Conservation (phyloP, 1,139 yeast species). For the Yamadazyma spencermartinsiae region DNA sequence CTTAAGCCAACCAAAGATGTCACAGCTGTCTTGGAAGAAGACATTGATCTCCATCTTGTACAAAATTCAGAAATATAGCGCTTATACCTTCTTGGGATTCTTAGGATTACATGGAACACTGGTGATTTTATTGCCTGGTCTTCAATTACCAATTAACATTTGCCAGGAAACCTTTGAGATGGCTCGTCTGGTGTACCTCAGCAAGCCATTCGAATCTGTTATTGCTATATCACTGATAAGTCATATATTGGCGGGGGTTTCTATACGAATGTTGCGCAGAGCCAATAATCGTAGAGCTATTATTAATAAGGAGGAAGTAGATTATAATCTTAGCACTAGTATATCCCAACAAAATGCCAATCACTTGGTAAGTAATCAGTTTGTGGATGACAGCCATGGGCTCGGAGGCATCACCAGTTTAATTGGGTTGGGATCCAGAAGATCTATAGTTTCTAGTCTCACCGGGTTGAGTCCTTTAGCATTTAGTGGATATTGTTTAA, state of each 20-base stretch:
- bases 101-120: constrained; percentile 58
- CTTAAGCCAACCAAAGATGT: constrained; percentile 2
- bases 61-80: constrained; percentile 58
- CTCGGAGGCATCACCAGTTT: constrained; percentile 58
- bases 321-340: constrained; percentile 1
- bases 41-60: constrained; percentile 14
- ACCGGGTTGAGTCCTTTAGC: constrained; percentile 47
- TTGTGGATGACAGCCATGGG: constrained; percentile 49
- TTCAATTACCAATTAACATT: constrained; percentile 38
- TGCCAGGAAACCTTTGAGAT: constrained; percentile 61
- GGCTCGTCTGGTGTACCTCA: constrained; percentile 62
- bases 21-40: constrained; percentile 7
- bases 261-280: constrained; percentile 39
- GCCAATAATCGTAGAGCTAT: constrained; percentile 7
- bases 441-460: constrained; percentile 41
- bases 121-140: constrained; percentile 55
- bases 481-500: constrained; percentile 58
- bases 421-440: constrained; percentile 54
- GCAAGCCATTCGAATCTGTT: constrained; percentile 49
- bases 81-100: constrained; percentile 59
- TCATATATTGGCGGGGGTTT: constrained; percentile 59
- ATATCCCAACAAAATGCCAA: constrained; percentile 3
- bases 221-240: constrained; percentile 46
- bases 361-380: constrained; percentile 17
- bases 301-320: constrained; percentile 8